A percentile compares a stretch with the other conserved stretches of the same genome.
Conservation (phyloP, 768 basidiomycete species). For the Boletus barrowsii region DNA sequence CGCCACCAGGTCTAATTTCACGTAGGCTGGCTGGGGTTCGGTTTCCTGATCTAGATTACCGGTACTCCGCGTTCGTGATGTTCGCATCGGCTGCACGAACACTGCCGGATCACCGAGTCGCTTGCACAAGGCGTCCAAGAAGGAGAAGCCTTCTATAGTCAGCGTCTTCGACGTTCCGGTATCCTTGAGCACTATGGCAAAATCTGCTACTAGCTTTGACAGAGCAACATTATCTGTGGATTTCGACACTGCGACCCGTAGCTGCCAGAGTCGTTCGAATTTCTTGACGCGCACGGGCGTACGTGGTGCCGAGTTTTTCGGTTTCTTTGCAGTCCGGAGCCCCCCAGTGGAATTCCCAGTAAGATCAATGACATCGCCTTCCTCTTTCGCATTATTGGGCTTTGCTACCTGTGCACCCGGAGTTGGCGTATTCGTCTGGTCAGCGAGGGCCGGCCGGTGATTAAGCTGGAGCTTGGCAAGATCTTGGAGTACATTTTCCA, state of each 20-base stretch:
- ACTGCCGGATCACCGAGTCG: conserved; percentile 69
- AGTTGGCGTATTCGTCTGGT: conserved; percentile 42
- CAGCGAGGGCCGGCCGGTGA: conserved; percentile 48
- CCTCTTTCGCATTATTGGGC: conserved; percentile 19
- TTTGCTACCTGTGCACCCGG: conserved; percentile 34
- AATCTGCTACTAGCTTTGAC: conserved; percentile 53
- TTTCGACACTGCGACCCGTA: conserved; percentile 41
- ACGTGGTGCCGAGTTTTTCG: conserved; percentile 25
- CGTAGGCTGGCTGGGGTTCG: conserved; percentile 45
- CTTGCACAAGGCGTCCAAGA: conserved; percentile 67
- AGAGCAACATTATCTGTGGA: conserved; percentile 57
- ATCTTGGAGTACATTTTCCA: conserved; percentile 56
- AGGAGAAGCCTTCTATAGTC: conserved; percentile 67
- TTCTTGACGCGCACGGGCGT: conserved; percentile 34
- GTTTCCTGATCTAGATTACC: conserved; percentile 38
- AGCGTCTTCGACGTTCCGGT: conserved; percentile 62
- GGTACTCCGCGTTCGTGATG: conserved; percentile 39
- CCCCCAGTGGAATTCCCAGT: conserved; percentile 36
- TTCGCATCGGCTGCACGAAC: conserved; percentile 51
- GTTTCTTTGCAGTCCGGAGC: conserved; percentile 21
- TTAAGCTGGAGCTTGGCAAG: conserved; percentile 58
- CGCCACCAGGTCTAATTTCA: conserved; percentile 59
- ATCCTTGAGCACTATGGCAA: conserved; percentile 55
- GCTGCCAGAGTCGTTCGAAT: conserved; percentile 48
- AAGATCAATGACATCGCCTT: conserved; percentile 44